Evolutionary conservation across 2,329 filamentous ascomycete genomes (phyloP).

Genomic region (Remersonia thermophila): DNA sequence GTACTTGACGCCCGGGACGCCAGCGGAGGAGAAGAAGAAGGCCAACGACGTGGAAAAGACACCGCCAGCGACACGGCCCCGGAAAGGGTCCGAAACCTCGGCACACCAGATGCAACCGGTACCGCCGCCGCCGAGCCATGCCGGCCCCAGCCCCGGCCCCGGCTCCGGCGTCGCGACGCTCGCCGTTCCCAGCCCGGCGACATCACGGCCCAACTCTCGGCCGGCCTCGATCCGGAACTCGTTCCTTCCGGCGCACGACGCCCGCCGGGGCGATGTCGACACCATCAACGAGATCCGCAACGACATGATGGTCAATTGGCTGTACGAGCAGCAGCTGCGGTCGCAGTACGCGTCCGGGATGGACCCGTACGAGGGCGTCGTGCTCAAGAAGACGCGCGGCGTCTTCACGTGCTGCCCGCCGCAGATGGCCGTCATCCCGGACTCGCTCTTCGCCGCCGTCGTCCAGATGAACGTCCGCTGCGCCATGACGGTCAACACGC

Average conservation of each 20-base stretch:
- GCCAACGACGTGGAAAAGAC: background rate
- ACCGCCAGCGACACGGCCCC: constrained; percentile 1
- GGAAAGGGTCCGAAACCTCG: constrained; percentile 6
- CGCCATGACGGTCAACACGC: constrained; percentile 56
- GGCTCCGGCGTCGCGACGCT: constrained; percentile 6
- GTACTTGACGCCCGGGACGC: constrained; percentile 8
- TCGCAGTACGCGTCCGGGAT: constrained; percentile 27
- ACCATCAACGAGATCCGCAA: constrained; percentile 41
- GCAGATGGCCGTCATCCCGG: constrained; percentile 24
- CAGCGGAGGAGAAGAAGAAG: constrained; percentile 1
- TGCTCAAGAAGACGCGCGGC: constrained; percentile 28
- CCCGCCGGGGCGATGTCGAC: constrained; percentile 29
- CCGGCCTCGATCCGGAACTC: constrained; percentile 18
- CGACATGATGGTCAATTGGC: constrained; percentile 52
- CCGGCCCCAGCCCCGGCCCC: constrained; percentile 9
- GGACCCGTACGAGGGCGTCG: constrained; percentile 27
- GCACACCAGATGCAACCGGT: constrained; percentile 10
- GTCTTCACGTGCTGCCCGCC: constrained; percentile 28
- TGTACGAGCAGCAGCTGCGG: constrained; percentile 50
- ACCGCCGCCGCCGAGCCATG: constrained; percentile 2
- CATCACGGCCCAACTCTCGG: constrained; percentile 4
- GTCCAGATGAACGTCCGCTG: constrained; percentile 34
- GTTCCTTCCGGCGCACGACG: constrained; percentile 27
- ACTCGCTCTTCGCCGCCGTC: constrained; percentile 25
- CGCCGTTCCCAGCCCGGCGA: too few relatives aligned